phyloP scores from a whole-genome alignment of 345 rosid genomes.

The Pistacia integerrima region DNA sequence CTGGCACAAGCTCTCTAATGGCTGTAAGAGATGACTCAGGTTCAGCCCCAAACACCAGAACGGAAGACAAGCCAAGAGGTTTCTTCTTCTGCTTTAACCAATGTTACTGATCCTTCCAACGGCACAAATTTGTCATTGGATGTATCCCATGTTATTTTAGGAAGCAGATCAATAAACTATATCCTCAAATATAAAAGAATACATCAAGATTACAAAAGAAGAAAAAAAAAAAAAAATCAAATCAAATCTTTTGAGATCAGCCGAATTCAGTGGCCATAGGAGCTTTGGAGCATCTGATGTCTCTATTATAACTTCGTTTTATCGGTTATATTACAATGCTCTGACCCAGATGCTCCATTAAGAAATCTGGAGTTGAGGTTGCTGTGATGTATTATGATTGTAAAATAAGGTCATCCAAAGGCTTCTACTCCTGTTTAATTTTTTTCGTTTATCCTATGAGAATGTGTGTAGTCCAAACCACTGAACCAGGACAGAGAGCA shows the following conservation, averaged over 20 bases:
- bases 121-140: slow-evolving; percentile 15
- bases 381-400: slow-evolving; percentile 32
- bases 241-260: slow-evolving; percentile 19
- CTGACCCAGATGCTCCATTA: not conserved
- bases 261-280: slow-evolving; percentile 24
- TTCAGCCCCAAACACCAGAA: slow-evolving; percentile 37
- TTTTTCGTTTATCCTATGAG: not conserved
- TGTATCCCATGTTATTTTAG: slow-evolving; percentile 11
- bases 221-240: not conserved
- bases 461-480: not conserved
- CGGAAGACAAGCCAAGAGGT: slow-evolving; percentile 51
- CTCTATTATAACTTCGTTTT: slow-evolving; percentile 1
- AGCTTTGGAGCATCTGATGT: slow-evolving; percentile 19
- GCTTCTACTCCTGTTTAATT: slow-evolving; percentile 22
- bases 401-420: slow-evolving; percentile 35
- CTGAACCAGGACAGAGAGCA: not conserved
- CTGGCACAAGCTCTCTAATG: slow-evolving; percentile 87
- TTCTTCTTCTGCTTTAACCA: slow-evolving; percentile 77
- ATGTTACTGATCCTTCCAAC: slow-evolving; percentile 44
- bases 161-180: slow-evolving; percentile 29
- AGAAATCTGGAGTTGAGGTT: slow-evolving; percentile 27
- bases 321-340: not conserved
- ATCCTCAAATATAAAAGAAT: slow-evolving; percentile 23
- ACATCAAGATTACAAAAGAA: not conserved
- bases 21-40: slow-evolving; percentile 50